Conservation (phyloP, 2,329 filamentous ascomycete species). For the Exophiala sp. region DNA sequence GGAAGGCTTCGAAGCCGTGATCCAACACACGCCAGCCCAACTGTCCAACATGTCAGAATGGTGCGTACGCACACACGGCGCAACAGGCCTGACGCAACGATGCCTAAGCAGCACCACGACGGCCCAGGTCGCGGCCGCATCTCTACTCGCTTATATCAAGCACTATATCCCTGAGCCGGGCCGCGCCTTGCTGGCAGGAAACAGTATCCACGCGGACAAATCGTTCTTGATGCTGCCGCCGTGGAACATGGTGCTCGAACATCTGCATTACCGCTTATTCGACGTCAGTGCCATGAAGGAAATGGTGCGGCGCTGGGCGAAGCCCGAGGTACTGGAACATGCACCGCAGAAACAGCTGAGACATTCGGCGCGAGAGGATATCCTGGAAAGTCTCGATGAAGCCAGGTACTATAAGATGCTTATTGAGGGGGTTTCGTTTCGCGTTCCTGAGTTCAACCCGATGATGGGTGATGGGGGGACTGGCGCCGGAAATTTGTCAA, state of each 20-base stretch:
- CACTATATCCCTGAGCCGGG: constrained; percentile 61
- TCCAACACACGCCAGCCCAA: constrained; percentile 65
- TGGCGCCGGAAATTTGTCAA: too few relatives aligned
- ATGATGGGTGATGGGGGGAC: too few relatives aligned
- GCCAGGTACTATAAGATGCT: constrained; percentile 74
- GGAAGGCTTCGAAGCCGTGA: constrained; percentile 69
- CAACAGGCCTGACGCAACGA: constrained; percentile 72
- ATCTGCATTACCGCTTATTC: constrained; percentile 83
- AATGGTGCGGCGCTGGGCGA: constrained; percentile 74
- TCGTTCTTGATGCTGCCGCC: constrained; percentile 70
- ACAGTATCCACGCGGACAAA: constrained; percentile 85
- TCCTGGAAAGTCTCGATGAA: constrained; percentile 91
- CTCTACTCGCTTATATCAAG: constrained; percentile 72
- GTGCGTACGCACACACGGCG: constrained; percentile 74
- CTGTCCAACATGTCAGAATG: constrained; percentile 81
- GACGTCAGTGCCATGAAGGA: constrained; percentile 94
- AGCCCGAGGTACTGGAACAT: constrained; percentile 51
- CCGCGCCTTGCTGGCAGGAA: constrained; percentile 74
- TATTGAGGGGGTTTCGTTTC: constrained; percentile 5
- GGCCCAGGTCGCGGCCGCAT: constrained; percentile 62
- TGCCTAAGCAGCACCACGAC: constrained; percentile 69
- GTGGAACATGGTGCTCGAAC: constrained; percentile 65
- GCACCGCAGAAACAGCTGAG: constrained; percentile 67
- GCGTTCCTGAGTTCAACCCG: too few relatives aligned
- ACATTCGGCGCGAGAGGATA: constrained; percentile 83